Base-by-base conservation (phyloP, 306 rosid species). In the Trifolium pratense region DNA sequence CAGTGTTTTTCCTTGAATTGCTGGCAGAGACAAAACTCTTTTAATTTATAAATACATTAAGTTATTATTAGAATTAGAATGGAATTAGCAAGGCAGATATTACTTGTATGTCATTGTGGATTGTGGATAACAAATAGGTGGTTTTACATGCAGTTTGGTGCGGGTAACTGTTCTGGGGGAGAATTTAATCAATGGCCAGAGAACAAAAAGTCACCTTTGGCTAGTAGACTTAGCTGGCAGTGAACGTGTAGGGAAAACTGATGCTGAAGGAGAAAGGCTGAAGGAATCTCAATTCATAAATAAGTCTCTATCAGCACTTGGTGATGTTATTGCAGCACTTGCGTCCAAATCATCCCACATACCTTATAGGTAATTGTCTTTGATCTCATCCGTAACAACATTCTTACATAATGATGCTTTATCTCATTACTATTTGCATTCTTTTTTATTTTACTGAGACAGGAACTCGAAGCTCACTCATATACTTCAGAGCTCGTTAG, bases 161-260 rank as follows among this genome's bases (percentile, higher is more conserved):
- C 84, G 98, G 40, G 92, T 93, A 56, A 91, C 91, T 31, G 92
- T 86, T 9, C 59, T 85, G 64, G 97, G 97, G 66, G 89, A 89
- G 73, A 87, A 85, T 81, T 32, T 88, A 65, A 81, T 93, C 72
- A 86, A 77, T 76, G 96, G 97, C 59, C 96, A 89, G 74, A 89
- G 84, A 75, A 89, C 90, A 52, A 82, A 75, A 87, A 89, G 97
- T 85, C 97, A 89, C 76, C 98, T 93, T 58, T 93, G 98, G 98
- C 89, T 93, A 21, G 97, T 93, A 59, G 98, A 93, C 87, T 86
- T 93, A 86, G 98, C 98, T 40, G 98, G 98, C 63, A 93, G 98
- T 63, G 98, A 93, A 80, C 98, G 98, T 8, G 91, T 93, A 49
- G 98, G 91, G 34, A 93, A 89, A 84, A 93, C 86, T 70, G 98